A percentile compares a stretch with the other conserved stretches of the same genome.
Evolutionary conservation across 2,329 filamentous ascomycete genomes (phyloP).

Genomic region (Aschersonia sp.): DNA sequence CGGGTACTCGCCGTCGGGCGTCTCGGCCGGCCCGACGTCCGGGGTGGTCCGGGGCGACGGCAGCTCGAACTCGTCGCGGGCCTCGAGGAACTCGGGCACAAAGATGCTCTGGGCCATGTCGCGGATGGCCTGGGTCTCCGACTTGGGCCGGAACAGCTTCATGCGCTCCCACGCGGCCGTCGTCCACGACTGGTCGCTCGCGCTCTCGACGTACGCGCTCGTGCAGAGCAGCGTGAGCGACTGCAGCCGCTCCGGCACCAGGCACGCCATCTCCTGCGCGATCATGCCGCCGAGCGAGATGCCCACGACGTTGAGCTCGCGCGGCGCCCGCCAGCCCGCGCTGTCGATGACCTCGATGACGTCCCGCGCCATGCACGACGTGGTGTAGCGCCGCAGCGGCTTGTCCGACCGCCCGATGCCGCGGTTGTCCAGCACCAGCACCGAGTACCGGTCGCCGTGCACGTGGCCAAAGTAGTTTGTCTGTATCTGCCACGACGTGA

Average conservation of each 20-base stretch:
- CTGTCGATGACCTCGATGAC: conserved; percentile 53
- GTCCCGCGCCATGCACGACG: conserved; percentile 73
- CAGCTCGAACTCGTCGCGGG: conserved; percentile 41
- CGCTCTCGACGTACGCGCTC: conserved; percentile 45
- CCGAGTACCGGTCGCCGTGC: conserved; percentile 50
- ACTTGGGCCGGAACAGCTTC: conserved; percentile 52
- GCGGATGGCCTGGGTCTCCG: conserved; percentile 49
- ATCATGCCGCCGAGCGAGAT: conserved; percentile 90
- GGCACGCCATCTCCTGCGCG: conserved; percentile 58
- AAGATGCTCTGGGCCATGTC: conserved; percentile 56
- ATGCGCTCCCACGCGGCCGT: conserved; percentile 48
- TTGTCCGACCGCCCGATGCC: conserved; percentile 72
- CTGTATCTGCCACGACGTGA: conserved; percentile 67
- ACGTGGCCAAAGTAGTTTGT: conserved; percentile 70
- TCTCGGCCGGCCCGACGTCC: conserved; percentile 16
- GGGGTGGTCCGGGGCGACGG: conserved; percentile 29
- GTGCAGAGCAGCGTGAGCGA: conserved; percentile 48
- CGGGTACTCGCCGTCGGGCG: conserved; percentile 23
- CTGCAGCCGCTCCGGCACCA: conserved; percentile 35
- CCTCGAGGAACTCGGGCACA: conserved; percentile 42
- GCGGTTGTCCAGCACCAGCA: conserved; percentile 69
- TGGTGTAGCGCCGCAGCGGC: conserved; percentile 64
- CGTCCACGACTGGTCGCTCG: conserved; percentile 32
- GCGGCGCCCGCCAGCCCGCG: conserved; percentile 44
- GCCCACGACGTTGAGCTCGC: conserved; percentile 51